phyloP scores from a whole-genome alignment of 495 filamentous ascomycete species.

The Trichoderma reesei region DNA sequence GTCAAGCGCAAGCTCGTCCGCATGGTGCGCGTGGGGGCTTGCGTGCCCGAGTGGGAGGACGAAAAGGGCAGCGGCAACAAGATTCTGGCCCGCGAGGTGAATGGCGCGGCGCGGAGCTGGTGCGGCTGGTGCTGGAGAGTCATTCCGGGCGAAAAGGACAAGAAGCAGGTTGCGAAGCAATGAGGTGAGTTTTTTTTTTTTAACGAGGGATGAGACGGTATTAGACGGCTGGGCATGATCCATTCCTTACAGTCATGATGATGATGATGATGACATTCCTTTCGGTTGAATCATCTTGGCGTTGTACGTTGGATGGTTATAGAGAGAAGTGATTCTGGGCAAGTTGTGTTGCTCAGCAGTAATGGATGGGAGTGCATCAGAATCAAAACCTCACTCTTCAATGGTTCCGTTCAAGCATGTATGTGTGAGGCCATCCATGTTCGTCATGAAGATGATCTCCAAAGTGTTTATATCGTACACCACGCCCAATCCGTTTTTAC shows the following conservation, averaged over 20 bases:
- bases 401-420: background rate
- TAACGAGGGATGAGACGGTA: background rate
- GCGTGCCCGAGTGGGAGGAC: conserved; percentile 73
- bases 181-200: no score
- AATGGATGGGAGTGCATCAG: background rate
- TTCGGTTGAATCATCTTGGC: background rate
- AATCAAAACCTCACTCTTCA: no score
- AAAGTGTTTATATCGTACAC: conserved; percentile 8
- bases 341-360: background rate
- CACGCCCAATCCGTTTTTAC: conserved; percentile 3
- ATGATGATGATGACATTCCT: background rate
- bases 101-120: conserved; percentile 50
- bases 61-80: conserved; percentile 48
- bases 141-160: conserved; percentile 35
- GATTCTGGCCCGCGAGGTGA: conserved; percentile 47
- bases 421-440: background rate
- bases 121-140: conserved; percentile 57
- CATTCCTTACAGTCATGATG: no score
- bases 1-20: conserved; percentile 75
- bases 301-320: background rate
- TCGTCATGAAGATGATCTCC: background rate
- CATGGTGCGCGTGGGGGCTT: conserved; percentile 65
- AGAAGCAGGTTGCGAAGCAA: background rate
- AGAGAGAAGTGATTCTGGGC: background rate
- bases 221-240: background rate